Conservation (phyloP, 345 rosid species). For the Populus ilicifolia region DNA sequence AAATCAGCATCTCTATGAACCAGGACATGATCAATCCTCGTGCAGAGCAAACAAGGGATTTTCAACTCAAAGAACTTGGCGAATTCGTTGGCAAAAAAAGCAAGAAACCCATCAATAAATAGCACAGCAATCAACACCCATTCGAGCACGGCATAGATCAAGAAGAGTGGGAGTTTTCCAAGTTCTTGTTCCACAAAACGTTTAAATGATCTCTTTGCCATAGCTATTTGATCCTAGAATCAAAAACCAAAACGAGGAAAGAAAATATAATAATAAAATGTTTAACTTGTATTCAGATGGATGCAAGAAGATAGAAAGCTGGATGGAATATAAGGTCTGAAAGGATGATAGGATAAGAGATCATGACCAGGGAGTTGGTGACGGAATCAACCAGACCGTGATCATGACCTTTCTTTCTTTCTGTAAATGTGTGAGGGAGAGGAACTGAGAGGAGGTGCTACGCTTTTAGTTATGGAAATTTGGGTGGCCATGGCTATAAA, state of each 20-base stretch:
- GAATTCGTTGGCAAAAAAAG: slow-evolving; percentile 58
- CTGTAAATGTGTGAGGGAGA: slow-evolving; percentile 12
- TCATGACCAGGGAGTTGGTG: slow-evolving; percentile 43
- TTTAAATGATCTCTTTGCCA: slow-evolving; percentile 60
- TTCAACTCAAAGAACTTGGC: slow-evolving; percentile 73
- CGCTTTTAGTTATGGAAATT: slow-evolving; percentile 27
- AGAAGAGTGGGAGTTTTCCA: slow-evolving; percentile 57
- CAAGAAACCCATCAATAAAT: slow-evolving; percentile 62
- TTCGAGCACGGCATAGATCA: slow-evolving; percentile 71
- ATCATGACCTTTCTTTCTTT: slow-evolving; percentile 43
- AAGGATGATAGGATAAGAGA: slow-evolving; percentile 33
- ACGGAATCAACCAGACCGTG: slow-evolving; percentile 26
- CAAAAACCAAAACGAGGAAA: slow-evolving; percentile 3
- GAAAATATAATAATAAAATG: neutral
- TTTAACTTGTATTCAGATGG: neutral
- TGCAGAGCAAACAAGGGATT: slow-evolving; percentile 82
- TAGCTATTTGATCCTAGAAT: slow-evolving; percentile 15
- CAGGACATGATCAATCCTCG: slow-evolving; percentile 68
- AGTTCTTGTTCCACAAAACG: slow-evolving; percentile 62
- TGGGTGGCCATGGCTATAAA: slow-evolving; percentile 31
- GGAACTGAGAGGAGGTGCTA: slow-evolving; percentile 12
- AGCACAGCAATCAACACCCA: slow-evolving; percentile 64
- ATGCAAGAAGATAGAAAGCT: neutral
- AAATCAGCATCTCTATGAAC: slow-evolving; percentile 42
- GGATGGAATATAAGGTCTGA: neutral